Evolutionary conservation across 257 asterid species (phyloP).

Genomic region (Nicotiana noctiflora): DNA sequence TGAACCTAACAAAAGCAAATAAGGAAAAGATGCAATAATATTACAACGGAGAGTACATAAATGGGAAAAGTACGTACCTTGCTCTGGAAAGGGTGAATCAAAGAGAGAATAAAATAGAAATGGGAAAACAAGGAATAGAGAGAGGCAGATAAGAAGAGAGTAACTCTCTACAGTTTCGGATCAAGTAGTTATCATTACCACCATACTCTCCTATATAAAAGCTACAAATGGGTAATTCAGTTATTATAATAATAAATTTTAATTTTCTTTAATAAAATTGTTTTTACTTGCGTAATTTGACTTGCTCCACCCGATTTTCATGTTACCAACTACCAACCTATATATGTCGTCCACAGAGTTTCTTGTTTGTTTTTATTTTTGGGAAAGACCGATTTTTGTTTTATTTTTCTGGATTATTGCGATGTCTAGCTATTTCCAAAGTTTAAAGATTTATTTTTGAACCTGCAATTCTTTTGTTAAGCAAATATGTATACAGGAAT

Average conservation of each 20-base stretch:
- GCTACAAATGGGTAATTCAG: not conserved
- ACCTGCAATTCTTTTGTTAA: too few species aligned
- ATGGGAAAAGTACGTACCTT: not conserved
- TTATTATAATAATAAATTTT: not conserved
- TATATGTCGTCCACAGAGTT: too few species aligned
- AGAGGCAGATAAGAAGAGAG: not conserved
- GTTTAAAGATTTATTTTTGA: too few species aligned
- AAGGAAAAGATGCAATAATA: not conserved
- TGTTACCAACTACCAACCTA: too few species aligned
- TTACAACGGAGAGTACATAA: not conserved
- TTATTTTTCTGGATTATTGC: too few species aligned
- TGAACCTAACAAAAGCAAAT: too few species aligned
- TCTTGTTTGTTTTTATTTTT: too few species aligned
- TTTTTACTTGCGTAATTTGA: not conserved
- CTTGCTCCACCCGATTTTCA: not conserved
- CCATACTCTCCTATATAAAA: not conserved
- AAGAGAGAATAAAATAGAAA: not conserved
- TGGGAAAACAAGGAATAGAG: not conserved
- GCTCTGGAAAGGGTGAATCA: not conserved
- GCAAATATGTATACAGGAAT: too few species aligned
- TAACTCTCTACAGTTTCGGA: not conserved
- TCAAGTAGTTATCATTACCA: slow-evolving; percentile 7
- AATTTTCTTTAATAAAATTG: not conserved
- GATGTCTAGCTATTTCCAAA: too few species aligned
- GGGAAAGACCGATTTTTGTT: too few species aligned